These are phyloP conservation scores for Aureobasidium musti DNA, from an alignment of 2,329 filamentous ascomycete genomes.

Conservation along the genomic window DNA sequence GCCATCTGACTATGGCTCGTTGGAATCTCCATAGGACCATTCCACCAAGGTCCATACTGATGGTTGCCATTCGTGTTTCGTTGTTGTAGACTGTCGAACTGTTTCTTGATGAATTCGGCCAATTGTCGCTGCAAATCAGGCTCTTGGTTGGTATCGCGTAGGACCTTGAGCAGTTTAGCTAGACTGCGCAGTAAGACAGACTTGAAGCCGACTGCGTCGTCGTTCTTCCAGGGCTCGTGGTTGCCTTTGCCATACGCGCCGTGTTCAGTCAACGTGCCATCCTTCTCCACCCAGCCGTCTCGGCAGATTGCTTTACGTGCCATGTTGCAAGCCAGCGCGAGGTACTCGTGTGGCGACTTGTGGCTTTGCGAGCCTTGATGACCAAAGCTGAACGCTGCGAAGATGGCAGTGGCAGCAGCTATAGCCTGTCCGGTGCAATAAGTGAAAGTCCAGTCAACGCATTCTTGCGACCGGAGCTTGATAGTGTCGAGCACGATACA, in stretches of 20 bases:
- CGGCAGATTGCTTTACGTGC: conserved; percentile 34
- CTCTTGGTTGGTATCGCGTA: conserved; percentile 27
- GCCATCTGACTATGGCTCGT: conserved; percentile 39
- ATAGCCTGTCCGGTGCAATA: conserved; percentile 38
- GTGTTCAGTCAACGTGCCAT: conserved; percentile 36
- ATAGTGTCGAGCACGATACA: conserved; percentile 37
- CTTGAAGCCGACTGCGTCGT: conserved; percentile 39
- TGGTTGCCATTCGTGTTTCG: conserved; percentile 37
- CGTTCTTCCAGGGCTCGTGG: conserved; percentile 35
- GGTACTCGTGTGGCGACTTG: conserved; percentile 32
- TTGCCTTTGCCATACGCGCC: conserved; percentile 35
- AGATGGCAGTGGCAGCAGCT: conserved; percentile 35
- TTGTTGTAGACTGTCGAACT: conserved; percentile 34
- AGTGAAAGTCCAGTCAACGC: conserved; percentile 37
- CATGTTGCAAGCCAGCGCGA: conserved; percentile 36
- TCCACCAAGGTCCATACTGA: conserved; percentile 41
- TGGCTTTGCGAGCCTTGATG: not conserved
- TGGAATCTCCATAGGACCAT: conserved; percentile 36
- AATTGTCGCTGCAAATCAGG: conserved; percentile 27
- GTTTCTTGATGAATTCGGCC: conserved; percentile 34
- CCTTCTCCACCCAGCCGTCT: conserved; percentile 35
- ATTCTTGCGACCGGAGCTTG: conserved; percentile 33
- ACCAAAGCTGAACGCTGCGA: conserved; percentile 6
- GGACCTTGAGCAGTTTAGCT: conserved; percentile 33
- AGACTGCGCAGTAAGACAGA: conserved; percentile 36